phyloP scores from a whole-genome alignment of 2,329 filamentous ascomycete species.

The Helicocarpus griseus region DNA sequence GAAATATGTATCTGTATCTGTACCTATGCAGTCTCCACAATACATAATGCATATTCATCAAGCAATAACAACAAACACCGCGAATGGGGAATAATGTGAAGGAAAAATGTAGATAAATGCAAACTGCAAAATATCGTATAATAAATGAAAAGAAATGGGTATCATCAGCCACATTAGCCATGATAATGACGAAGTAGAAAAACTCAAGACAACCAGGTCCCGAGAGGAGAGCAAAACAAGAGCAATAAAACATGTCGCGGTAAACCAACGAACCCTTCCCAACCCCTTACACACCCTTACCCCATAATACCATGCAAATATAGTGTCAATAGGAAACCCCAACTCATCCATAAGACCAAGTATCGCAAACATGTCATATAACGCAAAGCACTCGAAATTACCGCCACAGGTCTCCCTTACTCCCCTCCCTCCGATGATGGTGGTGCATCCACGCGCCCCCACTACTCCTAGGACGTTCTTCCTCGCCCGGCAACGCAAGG shows the following conservation, averaged over 20 bases:
- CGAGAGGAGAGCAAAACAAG: not conserved
- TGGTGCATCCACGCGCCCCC: slow-evolving; percentile 10
- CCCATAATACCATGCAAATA: no score
- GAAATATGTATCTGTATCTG: no score
- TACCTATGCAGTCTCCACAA: no score
- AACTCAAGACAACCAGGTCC: not conserved
- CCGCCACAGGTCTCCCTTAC: slow-evolving; percentile 30
- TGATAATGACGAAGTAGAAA: no score
- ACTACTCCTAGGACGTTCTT: slow-evolving; percentile 27
- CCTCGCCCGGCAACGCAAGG: slow-evolving; percentile 51
- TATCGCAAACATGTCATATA: no score
- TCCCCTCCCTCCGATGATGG: slow-evolving; percentile 18
- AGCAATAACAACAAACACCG: no score
- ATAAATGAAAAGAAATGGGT: not conserved
- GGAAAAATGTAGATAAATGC: no score
- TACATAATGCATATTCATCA: no score
- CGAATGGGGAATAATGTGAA: no score
- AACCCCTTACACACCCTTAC: no score
- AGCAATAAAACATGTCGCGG: not conserved
- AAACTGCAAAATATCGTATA: not conserved
- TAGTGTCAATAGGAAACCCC: not conserved
- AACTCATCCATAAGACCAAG: not conserved
- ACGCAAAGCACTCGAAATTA: no score
- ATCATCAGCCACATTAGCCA: no score
- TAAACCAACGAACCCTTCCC: not conserved